Conservation (phyloP, 1,284 basidiomycete genomes). For the Fistulina hepatica region DNA sequence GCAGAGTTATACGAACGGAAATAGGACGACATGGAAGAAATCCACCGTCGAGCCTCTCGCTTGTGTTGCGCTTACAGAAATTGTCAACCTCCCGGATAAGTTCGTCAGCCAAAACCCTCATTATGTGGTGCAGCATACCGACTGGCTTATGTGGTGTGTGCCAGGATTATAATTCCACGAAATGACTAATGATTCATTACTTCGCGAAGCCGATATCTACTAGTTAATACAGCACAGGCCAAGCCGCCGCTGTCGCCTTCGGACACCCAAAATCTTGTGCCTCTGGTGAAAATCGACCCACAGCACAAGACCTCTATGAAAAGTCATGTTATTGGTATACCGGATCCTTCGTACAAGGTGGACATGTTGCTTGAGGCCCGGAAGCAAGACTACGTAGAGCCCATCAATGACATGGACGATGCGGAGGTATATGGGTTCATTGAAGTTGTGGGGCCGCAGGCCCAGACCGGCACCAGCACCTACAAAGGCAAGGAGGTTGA, state of each 20-base stretch:
- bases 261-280: constrained; percentile 18
- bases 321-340: constrained; percentile 32
- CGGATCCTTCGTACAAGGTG: constrained; percentile 41
- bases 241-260: constrained; percentile 4
- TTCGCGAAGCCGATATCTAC: constrained; percentile 49
- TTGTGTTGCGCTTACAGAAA: constrained; percentile 49
- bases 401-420: constrained; percentile 41
- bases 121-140: constrained; percentile 46
- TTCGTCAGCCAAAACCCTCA: constrained; percentile 40
- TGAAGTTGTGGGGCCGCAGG: background rate
- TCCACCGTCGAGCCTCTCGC: constrained; percentile 31
- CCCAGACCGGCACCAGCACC: background rate
- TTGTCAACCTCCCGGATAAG: constrained; percentile 41
- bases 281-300: constrained; percentile 35
- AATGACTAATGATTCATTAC: constrained; percentile 1
- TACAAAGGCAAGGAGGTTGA: constrained; percentile 12
- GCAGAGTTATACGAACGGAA: constrained; percentile 28
- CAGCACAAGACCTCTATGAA: constrained; percentile 24
- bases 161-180: background rate
- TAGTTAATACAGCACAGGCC: constrained; percentile 30
- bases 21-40: constrained; percentile 33
- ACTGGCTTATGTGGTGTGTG: constrained; percentile 54
- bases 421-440: constrained; percentile 29
- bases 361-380: constrained; percentile 33
- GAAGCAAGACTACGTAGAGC: constrained; percentile 28